phyloP scores from a whole-genome alignment of 345 rosid species.

The Brassica cretica region DNA sequence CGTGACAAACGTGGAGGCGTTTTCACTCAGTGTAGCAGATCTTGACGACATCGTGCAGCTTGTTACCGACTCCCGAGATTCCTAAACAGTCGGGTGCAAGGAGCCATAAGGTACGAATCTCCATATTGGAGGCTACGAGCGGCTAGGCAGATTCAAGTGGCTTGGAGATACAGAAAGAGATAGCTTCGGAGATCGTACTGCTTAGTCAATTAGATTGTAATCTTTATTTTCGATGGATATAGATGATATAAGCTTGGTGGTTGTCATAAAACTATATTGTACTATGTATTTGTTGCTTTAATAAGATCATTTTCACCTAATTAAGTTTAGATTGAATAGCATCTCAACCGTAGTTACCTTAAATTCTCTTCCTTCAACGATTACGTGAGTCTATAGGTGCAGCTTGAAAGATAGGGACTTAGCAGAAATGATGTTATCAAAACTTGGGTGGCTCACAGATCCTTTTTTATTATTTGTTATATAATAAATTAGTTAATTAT shows the following conservation, averaged over 20 bases:
- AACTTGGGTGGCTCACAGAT: not conserved
- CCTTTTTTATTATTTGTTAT: no score
- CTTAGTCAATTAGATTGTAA: not conserved
- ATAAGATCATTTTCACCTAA: not conserved
- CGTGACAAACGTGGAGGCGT: slow-evolving; percentile 74
- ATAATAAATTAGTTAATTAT: no score
- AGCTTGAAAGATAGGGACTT: not conserved
- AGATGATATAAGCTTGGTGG: not conserved
- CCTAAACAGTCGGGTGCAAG: not conserved
- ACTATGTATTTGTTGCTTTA: not conserved
- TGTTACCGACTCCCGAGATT: not conserved
- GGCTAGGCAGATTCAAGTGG: not conserved
- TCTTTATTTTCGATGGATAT: not conserved
- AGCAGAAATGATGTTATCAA: not conserved
- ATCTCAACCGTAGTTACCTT: not conserved
- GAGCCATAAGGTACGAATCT: not conserved
- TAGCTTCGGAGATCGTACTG: not conserved
- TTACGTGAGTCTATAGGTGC: not conserved
- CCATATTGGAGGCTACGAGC: not conserved
- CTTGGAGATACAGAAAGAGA: not conserved
- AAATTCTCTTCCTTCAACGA: not conserved
- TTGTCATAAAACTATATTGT: not conserved
- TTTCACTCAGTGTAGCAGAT: slow-evolving; percentile 33
- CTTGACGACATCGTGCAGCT: not conserved
- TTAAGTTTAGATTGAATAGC: not conserved